phyloP scores from a whole-genome alignment of 305 asterid genomes.

The Fraxinus sp. region DNA sequence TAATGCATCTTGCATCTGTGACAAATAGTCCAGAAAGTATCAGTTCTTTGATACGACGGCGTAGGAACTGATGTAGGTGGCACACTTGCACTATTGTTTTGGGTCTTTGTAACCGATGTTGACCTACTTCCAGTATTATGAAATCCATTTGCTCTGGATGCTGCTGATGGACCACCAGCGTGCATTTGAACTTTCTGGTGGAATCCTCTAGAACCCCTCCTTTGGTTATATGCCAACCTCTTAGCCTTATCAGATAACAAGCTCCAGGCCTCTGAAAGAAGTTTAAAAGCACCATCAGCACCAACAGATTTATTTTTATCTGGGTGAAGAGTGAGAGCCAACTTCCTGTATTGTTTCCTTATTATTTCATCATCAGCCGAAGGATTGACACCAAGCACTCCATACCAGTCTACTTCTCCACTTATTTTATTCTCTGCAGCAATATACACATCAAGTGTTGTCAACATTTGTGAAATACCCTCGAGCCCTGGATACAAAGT shows the following conservation, averaged over 20 bases:
- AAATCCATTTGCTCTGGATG: constrained; percentile 50
- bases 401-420: constrained; percentile 79
- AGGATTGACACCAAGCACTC: constrained; percentile 71
- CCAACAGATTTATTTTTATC: constrained; percentile 72
- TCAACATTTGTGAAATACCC: constrained; percentile 60
- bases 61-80: constrained; percentile 36
- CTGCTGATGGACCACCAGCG: constrained; percentile 51
- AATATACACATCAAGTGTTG: constrained; percentile 61
- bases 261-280: constrained; percentile 77
- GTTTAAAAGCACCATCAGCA: constrained; percentile 76
- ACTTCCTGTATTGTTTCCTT: constrained; percentile 64
- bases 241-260: constrained; percentile 66
- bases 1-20: constrained; percentile 72
- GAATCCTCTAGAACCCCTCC: constrained; percentile 52
- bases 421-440: constrained; percentile 71
- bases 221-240: constrained; percentile 65
- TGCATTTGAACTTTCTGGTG: constrained; percentile 48
- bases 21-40: constrained; percentile 87
- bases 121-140: constrained; percentile 41
- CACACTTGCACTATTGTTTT: constrained; percentile 22
- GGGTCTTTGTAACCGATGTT: constrained; percentile 44
- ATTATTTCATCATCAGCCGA: constrained; percentile 67
- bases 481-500: constrained; percentile 65
- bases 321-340: constrained; percentile 79
- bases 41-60: constrained; percentile 39